Percentiles rank a stretch among this genome's conserved stretches.
Conservation (phyloP, 208 protist species). For the Trypanosoma cruzi region DNA sequence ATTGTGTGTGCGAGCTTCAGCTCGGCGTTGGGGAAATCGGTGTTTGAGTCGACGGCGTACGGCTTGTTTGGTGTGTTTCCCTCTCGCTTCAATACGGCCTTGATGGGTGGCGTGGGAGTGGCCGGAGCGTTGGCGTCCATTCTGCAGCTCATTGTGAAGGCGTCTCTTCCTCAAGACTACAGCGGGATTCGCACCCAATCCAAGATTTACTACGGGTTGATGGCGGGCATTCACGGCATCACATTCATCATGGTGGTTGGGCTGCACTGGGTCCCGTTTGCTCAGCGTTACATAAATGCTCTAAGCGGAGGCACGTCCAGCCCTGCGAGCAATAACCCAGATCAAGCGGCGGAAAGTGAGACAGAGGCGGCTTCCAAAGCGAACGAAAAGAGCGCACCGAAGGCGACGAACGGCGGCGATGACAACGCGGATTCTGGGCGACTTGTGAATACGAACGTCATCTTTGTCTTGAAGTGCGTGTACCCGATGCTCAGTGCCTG, state of each 20-base stretch:
- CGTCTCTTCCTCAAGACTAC: conserved; percentile 34
- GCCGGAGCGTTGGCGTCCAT: conserved; percentile 47
- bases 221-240: conserved; percentile 36
- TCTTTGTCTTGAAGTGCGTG: conserved; percentile 24
- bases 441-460: conserved; percentile 16
- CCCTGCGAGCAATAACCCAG: background rate
- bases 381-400: background rate
- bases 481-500: conserved; percentile 45
- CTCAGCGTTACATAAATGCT: conserved; percentile 35
- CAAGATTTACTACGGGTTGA: conserved; percentile 59
- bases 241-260: conserved; percentile 43
- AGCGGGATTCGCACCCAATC: conserved; percentile 40
- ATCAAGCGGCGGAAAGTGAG: background rate
- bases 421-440: conserved; percentile 6
- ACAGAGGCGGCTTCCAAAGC: background rate
- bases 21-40: conserved; percentile 55
- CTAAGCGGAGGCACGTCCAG: conserved; percentile 1
- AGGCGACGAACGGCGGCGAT: background rate
- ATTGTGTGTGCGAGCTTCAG: conserved; percentile 41
- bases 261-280: conserved; percentile 50
- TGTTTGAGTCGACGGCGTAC: conserved; percentile 78
- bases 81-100: conserved; percentile 42
- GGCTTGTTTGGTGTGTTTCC: conserved; percentile 68
- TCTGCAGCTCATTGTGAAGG: conserved; percentile 65
- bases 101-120: conserved; percentile 67